Conservation (phyloP, 176 grass and related monocot species). For the Areca catechu region DNA sequence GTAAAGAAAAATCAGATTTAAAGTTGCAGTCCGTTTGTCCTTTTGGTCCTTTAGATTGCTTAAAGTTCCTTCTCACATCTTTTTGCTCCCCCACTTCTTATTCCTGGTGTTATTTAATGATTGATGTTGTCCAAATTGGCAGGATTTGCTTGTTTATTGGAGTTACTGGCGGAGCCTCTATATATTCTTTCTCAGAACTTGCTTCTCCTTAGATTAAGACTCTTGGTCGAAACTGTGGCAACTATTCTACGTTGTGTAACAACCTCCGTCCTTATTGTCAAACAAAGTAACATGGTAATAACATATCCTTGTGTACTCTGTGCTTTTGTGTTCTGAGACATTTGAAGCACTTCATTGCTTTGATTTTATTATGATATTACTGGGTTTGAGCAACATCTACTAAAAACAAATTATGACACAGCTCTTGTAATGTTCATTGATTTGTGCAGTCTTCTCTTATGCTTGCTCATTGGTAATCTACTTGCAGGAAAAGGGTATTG, state of each 20-base stretch:
- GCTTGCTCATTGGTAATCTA: slow-evolving; percentile 18
- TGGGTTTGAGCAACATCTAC: too few species aligned
- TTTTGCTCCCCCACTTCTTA: not conserved
- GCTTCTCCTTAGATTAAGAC: slow-evolving; percentile 66
- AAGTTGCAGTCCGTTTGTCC: too few species aligned
- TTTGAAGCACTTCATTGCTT: too few species aligned
- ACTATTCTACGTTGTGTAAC: slow-evolving; percentile 71
- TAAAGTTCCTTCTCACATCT: not conserved
- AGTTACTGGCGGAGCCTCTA: slow-evolving; percentile 85
- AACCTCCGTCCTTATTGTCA: slow-evolving; percentile 64
- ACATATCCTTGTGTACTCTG: not conserved
- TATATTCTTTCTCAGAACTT: slow-evolving; percentile 95
- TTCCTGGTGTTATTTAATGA: not conserved
- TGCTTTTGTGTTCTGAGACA: not conserved
- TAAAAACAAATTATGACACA: too few species aligned
- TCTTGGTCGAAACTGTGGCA: slow-evolving; percentile 73
- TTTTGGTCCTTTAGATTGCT: not conserved
- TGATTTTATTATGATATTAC: too few species aligned
- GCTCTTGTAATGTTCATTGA: too few species aligned
- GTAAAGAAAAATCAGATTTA: too few species aligned
- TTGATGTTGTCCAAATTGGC: slow-evolving; percentile 34
- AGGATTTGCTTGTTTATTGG: slow-evolving; percentile 93
- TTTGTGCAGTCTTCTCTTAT: not conserved
- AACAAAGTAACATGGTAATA: slow-evolving; percentile 57
- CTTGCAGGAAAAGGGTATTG: slow-evolving; percentile 70